Conservation (phyloP, 2,329 filamentous ascomycete genomes). For the Aspergillus bombycis region DNA sequence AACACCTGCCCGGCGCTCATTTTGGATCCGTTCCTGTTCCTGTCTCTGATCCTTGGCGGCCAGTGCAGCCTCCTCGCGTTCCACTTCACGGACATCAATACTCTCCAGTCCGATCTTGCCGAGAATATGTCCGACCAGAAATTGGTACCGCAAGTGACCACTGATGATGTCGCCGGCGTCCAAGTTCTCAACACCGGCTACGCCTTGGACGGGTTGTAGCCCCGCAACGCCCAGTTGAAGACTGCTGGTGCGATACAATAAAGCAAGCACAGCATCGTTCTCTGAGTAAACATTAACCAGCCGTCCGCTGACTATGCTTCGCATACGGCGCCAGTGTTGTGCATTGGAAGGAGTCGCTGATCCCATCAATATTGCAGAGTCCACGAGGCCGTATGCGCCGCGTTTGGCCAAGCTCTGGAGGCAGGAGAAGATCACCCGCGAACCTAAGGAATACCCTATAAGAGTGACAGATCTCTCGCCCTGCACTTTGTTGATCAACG, state of each 20-base stretch:
- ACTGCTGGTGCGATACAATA: constrained; percentile 82
- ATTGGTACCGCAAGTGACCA: constrained; percentile 72
- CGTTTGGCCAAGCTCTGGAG: constrained; percentile 75
- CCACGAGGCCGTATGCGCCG: constrained; percentile 79
- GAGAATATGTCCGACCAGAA: constrained; percentile 68
- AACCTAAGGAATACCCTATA: constrained; percentile 80
- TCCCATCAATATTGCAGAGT: constrained; percentile 81
- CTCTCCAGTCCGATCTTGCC: constrained; percentile 71
- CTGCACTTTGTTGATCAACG: constrained; percentile 77
- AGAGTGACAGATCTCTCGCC: constrained; percentile 80
- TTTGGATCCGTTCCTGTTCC: constrained; percentile 37
- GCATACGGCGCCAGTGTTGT: constrained; percentile 74
- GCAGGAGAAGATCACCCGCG: constrained; percentile 80
- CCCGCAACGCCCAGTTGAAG: constrained; percentile 84
- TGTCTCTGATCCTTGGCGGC: constrained; percentile 43
- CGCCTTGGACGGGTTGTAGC: constrained; percentile 68
- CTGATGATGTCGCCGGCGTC: constrained; percentile 67
- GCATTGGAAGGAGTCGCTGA: constrained; percentile 74
- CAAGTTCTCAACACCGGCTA: constrained; percentile 62
- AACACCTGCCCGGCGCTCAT: constrained; percentile 34
- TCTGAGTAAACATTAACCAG: constrained; percentile 87
- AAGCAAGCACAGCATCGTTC: constrained; percentile 84
- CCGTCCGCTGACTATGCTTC: constrained; percentile 76
- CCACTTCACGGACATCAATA: constrained; percentile 53
- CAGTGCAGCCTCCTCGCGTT: constrained; percentile 47